A percentile compares a stretch with the other conserved stretches of the same genome.
phyloP scores from a whole-genome alignment of 371 early-diverging fungal species.

The Homolaphlyctis polyrhiza region DNA sequence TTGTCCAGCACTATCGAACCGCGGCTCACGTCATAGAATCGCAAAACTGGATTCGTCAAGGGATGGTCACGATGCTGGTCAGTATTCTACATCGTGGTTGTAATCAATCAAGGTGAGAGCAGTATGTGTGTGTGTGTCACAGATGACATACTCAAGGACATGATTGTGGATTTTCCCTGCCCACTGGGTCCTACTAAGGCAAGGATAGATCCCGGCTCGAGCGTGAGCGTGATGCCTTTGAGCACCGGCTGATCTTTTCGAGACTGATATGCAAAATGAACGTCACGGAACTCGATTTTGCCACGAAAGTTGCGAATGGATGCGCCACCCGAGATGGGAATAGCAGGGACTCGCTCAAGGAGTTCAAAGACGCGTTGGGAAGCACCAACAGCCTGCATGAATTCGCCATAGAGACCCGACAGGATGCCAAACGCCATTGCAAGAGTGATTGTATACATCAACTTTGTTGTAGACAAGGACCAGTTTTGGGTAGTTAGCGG shows the following conservation, averaged over 20 bases:
- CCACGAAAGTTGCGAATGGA: slow-evolving; percentile 16
- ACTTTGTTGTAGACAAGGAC: not conserved
- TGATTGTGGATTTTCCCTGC: slow-evolving; percentile 66
- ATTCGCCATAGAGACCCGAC: slow-evolving; percentile 5
- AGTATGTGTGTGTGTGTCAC: slow-evolving; percentile 74
- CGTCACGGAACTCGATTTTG: slow-evolving; percentile 23
- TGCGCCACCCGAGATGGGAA: slow-evolving; percentile 18
- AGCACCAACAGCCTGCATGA: slow-evolving; percentile 9
- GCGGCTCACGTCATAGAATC: slow-evolving; percentile 56
- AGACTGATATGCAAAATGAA: slow-evolving; percentile 34
- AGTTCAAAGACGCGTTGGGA: slow-evolving; percentile 20
- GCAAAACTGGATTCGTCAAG: slow-evolving; percentile 68
- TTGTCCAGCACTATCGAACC: slow-evolving; percentile 39
- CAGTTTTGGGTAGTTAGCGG: too few relatives aligned
- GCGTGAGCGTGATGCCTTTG: slow-evolving; percentile 33
- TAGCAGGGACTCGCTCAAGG: slow-evolving; percentile 24
- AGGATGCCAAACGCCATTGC: slow-evolving; percentile 7
- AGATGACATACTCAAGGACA: slow-evolving; percentile 68
- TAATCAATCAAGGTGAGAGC: slow-evolving; percentile 63
- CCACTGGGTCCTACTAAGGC: slow-evolving; percentile 60
- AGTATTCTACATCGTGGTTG: slow-evolving; percentile 79
- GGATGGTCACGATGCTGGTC: slow-evolving; percentile 77
- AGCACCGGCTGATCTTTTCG: slow-evolving; percentile 46
- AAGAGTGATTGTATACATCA: slow-evolving; percentile 5
- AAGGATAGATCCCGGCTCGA: slow-evolving; percentile 43